phyloP scores from a whole-genome alignment of 768 basidiomycete genomes.

The Panaeolus papilionaceus region DNA sequence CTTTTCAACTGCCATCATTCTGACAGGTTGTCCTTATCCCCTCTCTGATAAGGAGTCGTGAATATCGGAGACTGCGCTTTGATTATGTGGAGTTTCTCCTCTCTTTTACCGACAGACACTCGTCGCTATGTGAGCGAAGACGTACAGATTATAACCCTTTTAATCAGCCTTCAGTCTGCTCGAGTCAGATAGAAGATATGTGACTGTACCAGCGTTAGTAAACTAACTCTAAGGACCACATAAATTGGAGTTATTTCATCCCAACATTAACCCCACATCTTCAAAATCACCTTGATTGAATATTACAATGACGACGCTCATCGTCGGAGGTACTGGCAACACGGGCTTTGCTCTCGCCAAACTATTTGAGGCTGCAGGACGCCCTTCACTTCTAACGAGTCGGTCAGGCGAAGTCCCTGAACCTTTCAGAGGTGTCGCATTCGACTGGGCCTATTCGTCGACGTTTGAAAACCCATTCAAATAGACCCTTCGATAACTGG shows the following conservation, averaged over 20 bases:
- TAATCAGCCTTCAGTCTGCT: neutral
- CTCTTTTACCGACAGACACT: no score
- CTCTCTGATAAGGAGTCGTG: no score
- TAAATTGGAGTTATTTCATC: no score
- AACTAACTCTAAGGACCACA: no score
- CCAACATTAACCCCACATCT: neutral
- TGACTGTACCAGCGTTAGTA: no score
- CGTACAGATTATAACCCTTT: neutral
- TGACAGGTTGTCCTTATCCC: no score
- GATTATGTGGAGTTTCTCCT: no score
- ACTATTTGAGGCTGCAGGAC: slow-evolving; percentile 25
- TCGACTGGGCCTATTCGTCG: slow-evolving; percentile 33
- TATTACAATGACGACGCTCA: slow-evolving; percentile 34
- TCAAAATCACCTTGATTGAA: neutral
- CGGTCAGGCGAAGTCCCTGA: slow-evolving; percentile 29
- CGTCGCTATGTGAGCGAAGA: neutral
- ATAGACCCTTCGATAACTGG: slow-evolving; percentile 21
- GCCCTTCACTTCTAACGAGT: slow-evolving; percentile 27
- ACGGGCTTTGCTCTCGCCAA: slow-evolving; percentile 28
- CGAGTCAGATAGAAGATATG: neutral
- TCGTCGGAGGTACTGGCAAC: slow-evolving; percentile 35
- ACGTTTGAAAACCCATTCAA: slow-evolving; percentile 30
- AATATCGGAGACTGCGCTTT: no score
- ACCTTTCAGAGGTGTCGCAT: slow-evolving; percentile 29
- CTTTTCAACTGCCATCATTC: no score